A percentile compares a stretch with the other conserved stretches of the same genome.
phyloP scores from a whole-genome alignment of 1,284 basidiomycete genomes.

The Farysia itapuensis region DNA sequence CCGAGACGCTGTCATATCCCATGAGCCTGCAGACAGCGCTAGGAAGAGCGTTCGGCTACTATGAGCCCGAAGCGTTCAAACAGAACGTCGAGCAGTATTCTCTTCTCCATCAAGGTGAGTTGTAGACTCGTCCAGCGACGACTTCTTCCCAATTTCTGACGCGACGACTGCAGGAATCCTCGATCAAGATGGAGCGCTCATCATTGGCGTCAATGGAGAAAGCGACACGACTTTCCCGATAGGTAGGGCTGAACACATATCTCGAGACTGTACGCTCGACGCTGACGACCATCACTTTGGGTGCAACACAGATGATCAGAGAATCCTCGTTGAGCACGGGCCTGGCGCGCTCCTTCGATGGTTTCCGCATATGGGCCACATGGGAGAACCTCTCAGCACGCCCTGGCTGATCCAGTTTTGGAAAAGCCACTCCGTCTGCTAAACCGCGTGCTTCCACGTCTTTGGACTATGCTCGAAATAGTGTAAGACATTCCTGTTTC shows the following conservation, averaged over 20 bases:
- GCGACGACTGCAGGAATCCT: slow-evolving; percentile 12
- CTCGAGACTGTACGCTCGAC: no score
- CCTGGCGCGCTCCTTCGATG: slow-evolving; percentile 23
- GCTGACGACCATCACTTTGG: no score
- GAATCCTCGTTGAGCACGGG: slow-evolving; percentile 27
- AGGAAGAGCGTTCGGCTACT: slow-evolving; percentile 20
- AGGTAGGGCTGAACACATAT: slow-evolving; percentile 8
- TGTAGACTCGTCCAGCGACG: no score
- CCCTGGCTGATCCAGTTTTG: slow-evolving; percentile 18
- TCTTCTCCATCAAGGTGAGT: slow-evolving; percentile 15
- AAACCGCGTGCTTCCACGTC: no score
- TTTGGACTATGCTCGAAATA: no score
- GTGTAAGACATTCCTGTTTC: no score
- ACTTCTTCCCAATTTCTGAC: no score
- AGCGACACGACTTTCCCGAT: slow-evolving; percentile 35
- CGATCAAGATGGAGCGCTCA: slow-evolving; percentile 7
- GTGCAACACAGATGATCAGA: slow-evolving; percentile 18
- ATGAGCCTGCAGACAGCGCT: slow-evolving; percentile 24
- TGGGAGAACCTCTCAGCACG: slow-evolving; percentile 27
- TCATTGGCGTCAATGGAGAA: slow-evolving; percentile 28
- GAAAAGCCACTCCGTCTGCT: slow-evolving; percentile 9
- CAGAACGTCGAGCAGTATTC: slow-evolving; percentile 18
- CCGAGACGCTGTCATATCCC: slow-evolving; percentile 25
- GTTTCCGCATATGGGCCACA: slow-evolving; percentile 31
- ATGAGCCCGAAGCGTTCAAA: slow-evolving; percentile 17